Evolutionary conservation across 2,329 filamentous ascomycete species (phyloP), one percentile per base, ranked within the genome.

Genomic region (Hymenoscyphus salicellus): DNA sequence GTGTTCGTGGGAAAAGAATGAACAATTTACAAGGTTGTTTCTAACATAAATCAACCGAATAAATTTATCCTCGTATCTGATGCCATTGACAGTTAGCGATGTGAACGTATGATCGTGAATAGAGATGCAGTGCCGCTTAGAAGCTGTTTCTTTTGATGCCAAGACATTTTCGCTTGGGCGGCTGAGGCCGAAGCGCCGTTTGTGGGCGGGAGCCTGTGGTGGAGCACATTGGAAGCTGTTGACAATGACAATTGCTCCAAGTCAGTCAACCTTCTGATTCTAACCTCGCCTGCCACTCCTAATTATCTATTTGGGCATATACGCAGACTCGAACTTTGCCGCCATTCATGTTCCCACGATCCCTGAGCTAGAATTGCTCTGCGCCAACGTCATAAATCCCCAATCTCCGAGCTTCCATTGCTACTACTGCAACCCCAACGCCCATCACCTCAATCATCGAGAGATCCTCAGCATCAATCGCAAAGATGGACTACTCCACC

Each of bases 401-500:
- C 26, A 56, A 56, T 16, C 55, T 56, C 55, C 8, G 46, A 52
- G 46, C 46, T 52, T 38, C 14, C 36, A 16, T 17, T 23, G 46
- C 46, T 23, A 52, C 46, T 23, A 10, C 46, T 23, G 26, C 46
- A 52, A 26, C 10, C 14, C 46, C 55, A 33, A 56, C 55, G 55
- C 55, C 28, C 55, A 56, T 56, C 14, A 17, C 55, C 17, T 33
- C 28, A 56, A 56, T 56, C n/a, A 56, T 30, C 28, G 28, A 11
- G 26, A 20, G 2, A 56, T n/a, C 10, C 55, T 33, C 28, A n/a
- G 23, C n/a, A 30, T 30, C 41, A 55, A 17, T 17, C 63, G 32
- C 63, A 56, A 70, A 32, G 56, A 91, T 91, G 88, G 88, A 91
- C 75, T 91, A 90, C 76, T 87, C 86, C 63, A 75, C 80, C 38